Conservation (phyloP, 2,329 filamentous ascomycete species). For the Madurella fahalii region DNA sequence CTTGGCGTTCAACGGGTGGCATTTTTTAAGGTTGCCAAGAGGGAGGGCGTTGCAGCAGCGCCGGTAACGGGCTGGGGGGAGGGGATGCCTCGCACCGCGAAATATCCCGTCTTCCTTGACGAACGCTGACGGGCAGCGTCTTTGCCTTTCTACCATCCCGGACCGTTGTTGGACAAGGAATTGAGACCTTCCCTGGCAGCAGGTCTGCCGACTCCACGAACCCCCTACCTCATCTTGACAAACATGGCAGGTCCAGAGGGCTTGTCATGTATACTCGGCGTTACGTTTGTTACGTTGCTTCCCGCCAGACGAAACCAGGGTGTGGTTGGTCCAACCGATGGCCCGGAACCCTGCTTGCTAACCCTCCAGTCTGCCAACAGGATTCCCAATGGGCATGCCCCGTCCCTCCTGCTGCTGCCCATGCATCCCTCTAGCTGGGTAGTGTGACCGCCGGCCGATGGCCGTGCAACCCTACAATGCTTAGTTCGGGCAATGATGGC, state of each 20-base stretch:
- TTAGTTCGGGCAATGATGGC: constrained; percentile 7
- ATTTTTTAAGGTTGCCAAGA: neutral
- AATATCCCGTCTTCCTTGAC: too few relatives aligned
- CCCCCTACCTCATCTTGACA: neutral
- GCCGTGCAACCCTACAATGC: constrained; percentile 12
- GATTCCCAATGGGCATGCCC: neutral
- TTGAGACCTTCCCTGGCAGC: neutral
- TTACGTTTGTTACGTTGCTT: neutral
- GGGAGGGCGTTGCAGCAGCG: neutral
- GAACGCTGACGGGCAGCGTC: too few relatives aligned
- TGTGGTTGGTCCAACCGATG: neutral
- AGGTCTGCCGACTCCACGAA: neutral
- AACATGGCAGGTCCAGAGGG: too few relatives aligned
- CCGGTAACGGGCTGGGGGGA: neutral
- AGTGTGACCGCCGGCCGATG: constrained; percentile 7
- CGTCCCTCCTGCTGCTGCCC: neutral
- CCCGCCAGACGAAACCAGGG: neutral
- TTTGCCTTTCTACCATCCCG: too few relatives aligned
- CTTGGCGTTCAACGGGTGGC: neutral
- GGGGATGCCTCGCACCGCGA: too few relatives aligned
- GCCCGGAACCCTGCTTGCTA: neutral
- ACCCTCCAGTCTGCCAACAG: neutral
- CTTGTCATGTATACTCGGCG: neutral
- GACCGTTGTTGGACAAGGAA: neutral
- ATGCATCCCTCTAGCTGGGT: constrained; percentile 8